Conservation (phyloP, 352 stramenopile species). For the Pythium phragmiticola region DNA sequence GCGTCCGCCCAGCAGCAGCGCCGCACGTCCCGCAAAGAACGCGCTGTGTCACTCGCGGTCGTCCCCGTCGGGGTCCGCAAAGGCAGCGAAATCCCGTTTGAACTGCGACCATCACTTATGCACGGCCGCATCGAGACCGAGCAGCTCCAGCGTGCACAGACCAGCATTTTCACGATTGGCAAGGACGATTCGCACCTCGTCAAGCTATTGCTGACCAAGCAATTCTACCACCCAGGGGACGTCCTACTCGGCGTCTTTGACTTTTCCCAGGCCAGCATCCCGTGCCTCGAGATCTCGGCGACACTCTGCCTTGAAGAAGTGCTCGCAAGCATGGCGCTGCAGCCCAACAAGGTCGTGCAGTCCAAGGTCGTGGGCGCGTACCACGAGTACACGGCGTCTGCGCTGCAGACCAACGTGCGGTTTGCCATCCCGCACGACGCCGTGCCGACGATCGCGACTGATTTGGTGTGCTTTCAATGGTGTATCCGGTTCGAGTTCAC, state of each 20-base stretch:
- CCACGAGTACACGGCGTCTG: conserved; percentile 41
- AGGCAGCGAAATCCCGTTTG: conserved; percentile 62
- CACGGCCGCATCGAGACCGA: conserved; percentile 69
- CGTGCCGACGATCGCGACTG: conserved; percentile 52
- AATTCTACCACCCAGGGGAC: conserved; percentile 65
- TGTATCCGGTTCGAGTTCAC: conserved; percentile 65
- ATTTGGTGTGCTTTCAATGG: conserved; percentile 65
- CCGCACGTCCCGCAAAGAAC: conserved; percentile 21
- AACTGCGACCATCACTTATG: conserved; percentile 62
- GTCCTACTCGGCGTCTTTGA: conserved; percentile 57
- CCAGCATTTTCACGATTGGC: conserved; percentile 71
- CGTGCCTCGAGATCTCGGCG: conserved; percentile 47
- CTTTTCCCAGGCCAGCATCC: conserved; percentile 53
- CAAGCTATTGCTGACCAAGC: conserved; percentile 56
- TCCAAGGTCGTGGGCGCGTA: conserved; percentile 49
- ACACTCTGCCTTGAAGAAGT: conserved; percentile 54
- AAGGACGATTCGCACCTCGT: conserved; percentile 63
- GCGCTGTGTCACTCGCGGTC: conserved; percentile 32
- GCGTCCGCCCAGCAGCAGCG: conserved; percentile 12
- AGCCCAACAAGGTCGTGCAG: conserved; percentile 53
- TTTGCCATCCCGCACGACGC: conserved; percentile 59
- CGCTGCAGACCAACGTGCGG: conserved; percentile 54
- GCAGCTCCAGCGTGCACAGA: conserved; percentile 48
- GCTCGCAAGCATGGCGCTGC: conserved; percentile 48
- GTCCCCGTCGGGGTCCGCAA: conserved; percentile 55